Base-by-base conservation (phyloP, 176 grass and related monocot species). In the Carex cristatella region DNA sequence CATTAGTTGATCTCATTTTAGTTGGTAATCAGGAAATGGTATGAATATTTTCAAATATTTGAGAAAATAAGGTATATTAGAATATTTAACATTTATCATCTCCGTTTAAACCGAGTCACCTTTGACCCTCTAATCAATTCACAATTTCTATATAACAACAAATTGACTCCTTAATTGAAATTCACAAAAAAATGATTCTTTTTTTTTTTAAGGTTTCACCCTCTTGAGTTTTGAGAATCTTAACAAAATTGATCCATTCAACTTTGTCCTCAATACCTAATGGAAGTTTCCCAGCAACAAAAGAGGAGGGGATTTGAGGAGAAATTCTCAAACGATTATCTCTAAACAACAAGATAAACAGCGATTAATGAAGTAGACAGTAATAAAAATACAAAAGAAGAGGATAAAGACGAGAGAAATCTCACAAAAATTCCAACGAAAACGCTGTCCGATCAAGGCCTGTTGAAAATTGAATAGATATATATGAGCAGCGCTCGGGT, bases 351-450 rank as follows among this genome's bases (percentile, higher is more conserved):
- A 44, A 42, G 35, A 46, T 19, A 44, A 71, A 42, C 68, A 46
- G 10, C 16, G 33, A 10, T 55, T 0, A 2, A 78, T 78, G 8
- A 57, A 78, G 28, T 16, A 57, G 46, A 15, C 2, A 15, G 12
- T 56, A 27, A 54, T 2, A 54, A 76, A 30, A 31, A 32, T 15
- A 38, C 13, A 7, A 76, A 16, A 73, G 2, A 73, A n/a, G 15
- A 10, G 6, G 10, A 23, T 7, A 72, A 48, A 73, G 79, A 40
- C 2, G 33, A 81, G 33, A 81, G 38, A 81, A 63, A 81, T 64
- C 79, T 62, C 60, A 81, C 79, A 64, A 81, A 42, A 35, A 48
- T 33, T 76, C 48, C 23, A 48, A 76, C 11, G 71, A 76, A 76
- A 76, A 5, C 48, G 46, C 10, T 54, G 48, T 54, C 71, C 32